Conservation (phyloP, 129 eudicot genomes). For the Centaurea solstitialis region DNA sequence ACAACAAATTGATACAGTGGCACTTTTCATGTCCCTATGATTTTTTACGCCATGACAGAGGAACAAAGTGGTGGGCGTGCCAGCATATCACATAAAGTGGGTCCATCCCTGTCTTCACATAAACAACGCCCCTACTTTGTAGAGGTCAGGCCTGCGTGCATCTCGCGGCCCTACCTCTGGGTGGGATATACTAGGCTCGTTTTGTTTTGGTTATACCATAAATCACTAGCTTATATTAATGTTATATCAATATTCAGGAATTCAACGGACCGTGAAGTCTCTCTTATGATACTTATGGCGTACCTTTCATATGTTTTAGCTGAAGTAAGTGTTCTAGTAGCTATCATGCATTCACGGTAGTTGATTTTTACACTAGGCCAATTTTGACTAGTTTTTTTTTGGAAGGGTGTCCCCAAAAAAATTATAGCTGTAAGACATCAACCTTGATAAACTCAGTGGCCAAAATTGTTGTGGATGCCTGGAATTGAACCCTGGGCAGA, state of each 20-base stretch:
- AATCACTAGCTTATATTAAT: not conserved
- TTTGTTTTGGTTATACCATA: not conserved
- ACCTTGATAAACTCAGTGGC: too few relatives aligned
- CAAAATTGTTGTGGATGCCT: too few relatives aligned
- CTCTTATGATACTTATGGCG: slow-evolving; percentile 85
- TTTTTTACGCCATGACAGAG: too few relatives aligned
- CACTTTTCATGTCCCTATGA: too few relatives aligned
- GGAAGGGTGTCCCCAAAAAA: too few relatives aligned
- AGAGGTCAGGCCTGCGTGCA: not conserved
- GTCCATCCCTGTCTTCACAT: too few relatives aligned
- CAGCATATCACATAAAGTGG: too few relatives aligned
- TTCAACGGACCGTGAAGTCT: slow-evolving; percentile 85
- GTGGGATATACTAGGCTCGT: not conserved
- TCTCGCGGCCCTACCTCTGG: not conserved
- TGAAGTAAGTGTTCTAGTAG: slow-evolving; percentile 55
- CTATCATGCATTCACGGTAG: not conserved
- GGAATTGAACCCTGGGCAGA: too few relatives aligned
- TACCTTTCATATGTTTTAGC: slow-evolving; percentile 85
- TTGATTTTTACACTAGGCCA: not conserved
- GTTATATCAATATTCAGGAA: slow-evolving; percentile 51
- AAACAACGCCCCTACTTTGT: too few relatives aligned
- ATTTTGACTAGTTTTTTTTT: not conserved
- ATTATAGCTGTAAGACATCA: too few relatives aligned
- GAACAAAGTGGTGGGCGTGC: too few relatives aligned
- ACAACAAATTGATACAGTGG: too few relatives aligned